phyloP scores from a whole-genome alignment of 2,329 filamentous ascomycete species.

The Dactylellina cionopaga region DNA sequence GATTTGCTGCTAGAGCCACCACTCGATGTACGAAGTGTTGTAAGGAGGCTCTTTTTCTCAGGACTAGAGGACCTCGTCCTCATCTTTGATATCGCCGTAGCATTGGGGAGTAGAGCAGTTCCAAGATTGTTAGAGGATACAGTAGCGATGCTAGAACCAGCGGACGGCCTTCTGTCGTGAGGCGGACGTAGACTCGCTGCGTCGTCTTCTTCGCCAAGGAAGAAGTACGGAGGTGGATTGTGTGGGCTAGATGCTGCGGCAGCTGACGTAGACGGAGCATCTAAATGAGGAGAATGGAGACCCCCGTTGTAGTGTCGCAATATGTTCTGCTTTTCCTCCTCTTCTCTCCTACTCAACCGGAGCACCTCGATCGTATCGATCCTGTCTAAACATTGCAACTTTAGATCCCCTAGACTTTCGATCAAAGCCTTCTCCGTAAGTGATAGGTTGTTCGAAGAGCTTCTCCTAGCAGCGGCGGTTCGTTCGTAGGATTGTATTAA shows the following conservation, averaged over 20 bases:
- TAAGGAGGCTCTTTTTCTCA: conserved; percentile 55
- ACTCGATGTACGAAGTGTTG: conserved; percentile 54
- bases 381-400: conserved; percentile 91
- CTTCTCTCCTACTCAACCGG: conserved; percentile 71
- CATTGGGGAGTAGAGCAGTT: conserved; percentile 25
- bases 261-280: conserved; percentile 28
- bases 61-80: conserved; percentile 51
- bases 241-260: conserved; percentile 61
- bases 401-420: conserved; percentile 82
- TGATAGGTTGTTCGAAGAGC: conserved; percentile 77
- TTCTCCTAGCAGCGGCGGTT: conserved; percentile 30
- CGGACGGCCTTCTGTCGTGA: conserved; percentile 19
- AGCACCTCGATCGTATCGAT: conserved; percentile 88
- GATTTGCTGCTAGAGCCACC: conserved; percentile 31
- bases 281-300: conserved; percentile 16
- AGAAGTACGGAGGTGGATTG: conserved; percentile 62
- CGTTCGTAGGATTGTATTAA: conserved; percentile 79
- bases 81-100: conserved; percentile 18
- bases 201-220: conserved; percentile 63
- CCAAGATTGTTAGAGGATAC: conserved; percentile 28
- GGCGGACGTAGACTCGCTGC: conserved; percentile 63
- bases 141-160: conserved; percentile 38
- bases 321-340: conserved; percentile 56
- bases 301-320: conserved; percentile 45
- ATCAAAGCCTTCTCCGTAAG: conserved; percentile 86